A percentile compares a stretch with the other conserved stretches of the same genome.
Evolutionary conservation across 495 filamentous ascomycete species (phyloP).

Genomic region (Xylaria castorea): DNA sequence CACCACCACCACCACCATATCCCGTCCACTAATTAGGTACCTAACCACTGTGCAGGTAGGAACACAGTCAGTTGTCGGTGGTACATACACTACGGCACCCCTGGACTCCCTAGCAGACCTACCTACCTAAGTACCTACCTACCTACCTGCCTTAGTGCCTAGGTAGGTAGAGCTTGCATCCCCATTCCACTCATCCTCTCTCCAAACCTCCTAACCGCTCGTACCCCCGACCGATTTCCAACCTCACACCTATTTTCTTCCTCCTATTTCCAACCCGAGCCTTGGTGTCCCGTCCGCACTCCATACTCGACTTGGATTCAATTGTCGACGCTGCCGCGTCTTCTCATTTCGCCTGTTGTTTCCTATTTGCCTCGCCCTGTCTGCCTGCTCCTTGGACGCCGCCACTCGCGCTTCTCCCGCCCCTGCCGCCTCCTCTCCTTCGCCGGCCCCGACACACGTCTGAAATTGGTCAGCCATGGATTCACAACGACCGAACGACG

Average conservation of each 20-base stretch:
- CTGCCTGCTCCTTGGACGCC: conserved; percentile 38
- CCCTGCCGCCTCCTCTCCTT: conserved; percentile 35
- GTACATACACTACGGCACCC: neutral
- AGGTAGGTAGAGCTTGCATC: conserved; percentile 24
- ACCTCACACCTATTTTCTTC: conserved; percentile 44
- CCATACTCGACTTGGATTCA: conserved; percentile 25
- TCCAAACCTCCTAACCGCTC: conserved; percentile 38
- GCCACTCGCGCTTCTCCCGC: conserved; percentile 31
- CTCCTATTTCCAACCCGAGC: conserved; percentile 38
- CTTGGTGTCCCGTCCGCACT: conserved; percentile 37
- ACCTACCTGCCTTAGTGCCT: neutral
- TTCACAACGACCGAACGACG: conserved; percentile 59
- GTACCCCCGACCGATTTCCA: conserved; percentile 44
- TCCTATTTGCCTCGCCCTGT: conserved; percentile 30
- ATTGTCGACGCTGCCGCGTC: conserved; percentile 29
- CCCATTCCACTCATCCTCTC: conserved; percentile 25
- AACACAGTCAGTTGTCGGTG: neutral
- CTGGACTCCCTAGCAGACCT: neutral
- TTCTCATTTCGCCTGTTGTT: conserved; percentile 36
- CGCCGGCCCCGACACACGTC: conserved; percentile 36
- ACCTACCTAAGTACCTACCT: conserved; percentile 3
- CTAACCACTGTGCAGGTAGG: neutral
- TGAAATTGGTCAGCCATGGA: conserved; percentile 48
- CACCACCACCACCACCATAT: neutral
- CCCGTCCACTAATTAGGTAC: neutral